A percentile compares a stretch with the other conserved stretches of the same genome.
Evolutionary conservation across 176 grass and related monocot genomes (phyloP).

Genomic region (Aegilops speltoides): DNA sequence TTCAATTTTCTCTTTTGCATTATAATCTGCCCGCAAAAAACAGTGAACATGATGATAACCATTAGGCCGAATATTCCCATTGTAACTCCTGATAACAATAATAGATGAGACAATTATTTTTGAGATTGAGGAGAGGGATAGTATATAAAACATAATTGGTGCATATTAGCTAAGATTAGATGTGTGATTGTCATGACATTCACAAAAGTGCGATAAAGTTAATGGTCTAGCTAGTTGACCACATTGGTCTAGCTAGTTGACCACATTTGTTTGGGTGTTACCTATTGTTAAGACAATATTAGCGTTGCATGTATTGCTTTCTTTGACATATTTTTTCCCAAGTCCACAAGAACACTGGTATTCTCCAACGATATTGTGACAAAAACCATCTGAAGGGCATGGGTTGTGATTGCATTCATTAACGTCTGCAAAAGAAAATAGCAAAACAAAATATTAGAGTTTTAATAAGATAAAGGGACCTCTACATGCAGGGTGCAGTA

Average conservation of each 20-base stretch:
- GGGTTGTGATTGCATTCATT: conserved; percentile 18
- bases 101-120: neutral
- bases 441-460: neutral
- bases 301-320: neutral
- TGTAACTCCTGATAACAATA: neutral
- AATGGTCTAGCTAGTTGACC: neutral
- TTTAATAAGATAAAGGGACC: neutral
- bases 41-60: neutral
- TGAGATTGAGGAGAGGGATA: neutral
- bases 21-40: neutral
- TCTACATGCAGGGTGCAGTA: neutral
- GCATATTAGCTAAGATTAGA: neutral
- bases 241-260: neutral
- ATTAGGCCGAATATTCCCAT: neutral
- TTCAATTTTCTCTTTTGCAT: conserved; percentile 10
- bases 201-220: neutral
- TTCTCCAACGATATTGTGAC: neutral
- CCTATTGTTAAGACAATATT: conserved; percentile 9
- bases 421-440: neutral
- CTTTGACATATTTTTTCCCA: neutral
- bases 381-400: conserved; percentile 16
- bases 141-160: neutral
- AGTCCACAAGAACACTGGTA: conserved; percentile 19
- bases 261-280: neutral
- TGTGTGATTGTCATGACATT: neutral